Evolutionary conservation across 1,139 yeast genomes (phyloP).

Genomic region (Sugiyamaella xylanicola): DNA sequence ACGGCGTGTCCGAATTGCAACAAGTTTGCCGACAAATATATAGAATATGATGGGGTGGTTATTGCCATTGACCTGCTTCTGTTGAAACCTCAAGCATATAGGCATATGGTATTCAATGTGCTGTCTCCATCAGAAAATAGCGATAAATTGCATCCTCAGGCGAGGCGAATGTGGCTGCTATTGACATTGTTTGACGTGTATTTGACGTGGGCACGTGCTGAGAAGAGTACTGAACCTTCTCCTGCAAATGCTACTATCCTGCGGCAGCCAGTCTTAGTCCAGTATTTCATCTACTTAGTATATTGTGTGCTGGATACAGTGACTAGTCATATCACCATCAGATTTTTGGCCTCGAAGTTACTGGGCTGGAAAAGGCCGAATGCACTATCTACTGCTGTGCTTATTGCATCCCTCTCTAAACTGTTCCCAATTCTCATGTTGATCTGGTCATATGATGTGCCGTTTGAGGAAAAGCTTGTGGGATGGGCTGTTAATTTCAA

Average conservation of each 20-base stretch:
- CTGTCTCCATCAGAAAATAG: slow-evolving; percentile 43
- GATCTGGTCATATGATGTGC: slow-evolving; percentile 93
- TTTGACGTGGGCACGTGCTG: slow-evolving; percentile 89
- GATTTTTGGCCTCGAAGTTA: slow-evolving; percentile 45
- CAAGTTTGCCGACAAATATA: slow-evolving; percentile 82
- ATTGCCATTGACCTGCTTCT: slow-evolving; percentile 80
- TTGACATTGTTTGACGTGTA: slow-evolving; percentile 86
- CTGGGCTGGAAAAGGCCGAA: slow-evolving; percentile 49
- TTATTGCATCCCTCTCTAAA: slow-evolving; percentile 76
- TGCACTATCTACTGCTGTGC: slow-evolving; percentile 62
- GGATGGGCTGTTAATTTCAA: slow-evolving; percentile 63
- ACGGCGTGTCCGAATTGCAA: slow-evolving; percentile 77
- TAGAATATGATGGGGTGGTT: slow-evolving; percentile 84
- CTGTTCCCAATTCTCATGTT: slow-evolving; percentile 91
- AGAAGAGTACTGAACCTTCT: slow-evolving; percentile 47
- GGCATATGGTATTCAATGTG: slow-evolving; percentile 81
- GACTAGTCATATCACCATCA: slow-evolving; percentile 55
- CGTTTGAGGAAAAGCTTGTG: slow-evolving; percentile 63
- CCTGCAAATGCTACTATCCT: slow-evolving; percentile 42
- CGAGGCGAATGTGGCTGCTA: slow-evolving; percentile 58
- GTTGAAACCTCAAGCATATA: slow-evolving; percentile 84
- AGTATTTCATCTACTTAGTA: slow-evolving; percentile 66
- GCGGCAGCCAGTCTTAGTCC: slow-evolving; percentile 52
- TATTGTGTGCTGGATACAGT: slow-evolving; percentile 64
- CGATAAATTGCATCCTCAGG: slow-evolving; percentile 34